Evolutionary conservation across 164 flowering plant genomes (phyloP), one percentile per base, ranked within the genome.

Genomic region (Stephania japonica): DNA sequence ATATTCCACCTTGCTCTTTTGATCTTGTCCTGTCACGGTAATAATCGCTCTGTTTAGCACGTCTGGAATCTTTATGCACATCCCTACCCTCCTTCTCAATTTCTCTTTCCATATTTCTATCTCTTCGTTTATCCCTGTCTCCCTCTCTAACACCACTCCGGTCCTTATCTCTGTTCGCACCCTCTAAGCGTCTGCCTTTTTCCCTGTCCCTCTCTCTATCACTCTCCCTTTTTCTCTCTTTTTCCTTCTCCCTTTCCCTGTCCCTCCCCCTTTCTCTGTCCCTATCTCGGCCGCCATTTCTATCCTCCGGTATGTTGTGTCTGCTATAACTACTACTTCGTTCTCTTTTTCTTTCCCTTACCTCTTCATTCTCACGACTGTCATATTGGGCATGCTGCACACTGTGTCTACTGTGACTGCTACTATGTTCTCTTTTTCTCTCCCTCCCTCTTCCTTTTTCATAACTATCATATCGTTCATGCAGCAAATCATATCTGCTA

Each of bases 31-130:
- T 80, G 42, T 85, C 82, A 61, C 64, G 69, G 24, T 47, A 27
- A 69, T 72, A 38, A n/a, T 81, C 90, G 78, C 79, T 83, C 63
- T 80, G 77, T 71, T 84, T 83, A 14, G 72, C 32, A 76, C 70
- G 75, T 74, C 82, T 75, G 68, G 81, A 71, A 71, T 81, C 82
- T 72, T 62, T 82, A 65, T 78, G 59, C 16, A 70, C 70, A 66
- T 76, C 81, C 64, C 75, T 72, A 78, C 66, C 53, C 67, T 69
- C 80, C 84, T 64, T 83, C 41, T 74, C 76, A 69, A 75, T 72
- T 25, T 80, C 84, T 67, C 66, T 70, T 64, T 78, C 81, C n/a
- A 78, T 82, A 27, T 64, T 59, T 61, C 77, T 78, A 69, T 47
- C 84, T 65, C 75, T 73, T 3, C 77, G 82, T 70, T 73, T 79